Percentiles rank a stretch among this genome's conserved stretches.
Evolutionary conservation across 2,329 filamentous ascomycete species (phyloP).

Genomic region (Colletotrichum sp.): DNA sequence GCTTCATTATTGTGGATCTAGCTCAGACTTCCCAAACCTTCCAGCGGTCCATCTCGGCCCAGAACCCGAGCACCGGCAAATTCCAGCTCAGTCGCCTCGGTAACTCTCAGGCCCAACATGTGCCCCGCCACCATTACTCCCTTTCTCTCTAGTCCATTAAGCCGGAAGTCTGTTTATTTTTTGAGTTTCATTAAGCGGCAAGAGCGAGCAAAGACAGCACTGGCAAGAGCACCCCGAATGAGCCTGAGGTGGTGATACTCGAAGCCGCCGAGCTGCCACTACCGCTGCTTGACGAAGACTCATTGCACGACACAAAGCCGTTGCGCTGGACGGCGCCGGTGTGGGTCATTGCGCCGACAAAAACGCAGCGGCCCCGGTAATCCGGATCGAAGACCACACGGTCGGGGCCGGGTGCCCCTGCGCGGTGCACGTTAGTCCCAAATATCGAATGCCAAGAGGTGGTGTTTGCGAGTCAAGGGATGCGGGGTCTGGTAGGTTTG

Average conservation of each 20-base stretch:
- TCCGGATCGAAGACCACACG: constrained; percentile 66
- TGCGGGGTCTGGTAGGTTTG: too few species aligned
- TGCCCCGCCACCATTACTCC: not conserved
- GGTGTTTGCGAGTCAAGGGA: not conserved
- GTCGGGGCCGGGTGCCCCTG: constrained; percentile 68
- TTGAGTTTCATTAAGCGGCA: not conserved
- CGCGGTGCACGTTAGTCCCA: not conserved
- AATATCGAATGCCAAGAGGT: not conserved
- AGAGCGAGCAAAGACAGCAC: constrained; percentile 1
- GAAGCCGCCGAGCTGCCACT: not conserved
- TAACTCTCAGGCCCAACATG: not conserved
- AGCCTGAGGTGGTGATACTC: not conserved
- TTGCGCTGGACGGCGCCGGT: constrained; percentile 69
- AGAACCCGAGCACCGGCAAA: not conserved
- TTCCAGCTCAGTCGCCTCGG: not conserved
- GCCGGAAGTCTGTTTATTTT: not conserved
- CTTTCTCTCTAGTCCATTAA: not conserved
- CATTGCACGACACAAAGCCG: constrained; percentile 67
- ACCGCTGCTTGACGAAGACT: not conserved
- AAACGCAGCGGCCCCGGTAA: constrained; percentile 41
- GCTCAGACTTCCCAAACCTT: too few species aligned
- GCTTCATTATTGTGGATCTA: too few species aligned
- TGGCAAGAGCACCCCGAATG: not conserved
- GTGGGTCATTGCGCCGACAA: constrained; percentile 72
- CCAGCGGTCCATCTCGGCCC: not conserved